Evolutionary conservation across 805 yeast species (phyloP).

Genomic region (Kockiozyma suomiensis): DNA sequence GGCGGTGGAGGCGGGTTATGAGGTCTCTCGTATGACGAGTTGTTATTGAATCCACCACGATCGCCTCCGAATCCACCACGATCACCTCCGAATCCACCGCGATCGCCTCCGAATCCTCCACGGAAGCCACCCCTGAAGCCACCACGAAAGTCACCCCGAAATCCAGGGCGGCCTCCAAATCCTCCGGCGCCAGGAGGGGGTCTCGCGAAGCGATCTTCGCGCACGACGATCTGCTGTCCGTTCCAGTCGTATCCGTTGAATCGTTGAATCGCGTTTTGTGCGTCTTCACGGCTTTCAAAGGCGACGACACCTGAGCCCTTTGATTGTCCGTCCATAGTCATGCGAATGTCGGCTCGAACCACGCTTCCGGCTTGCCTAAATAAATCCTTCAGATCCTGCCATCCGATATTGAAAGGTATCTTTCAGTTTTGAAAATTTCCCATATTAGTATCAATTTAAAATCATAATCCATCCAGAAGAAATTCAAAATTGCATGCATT

Average conservation of each 20-base stretch:
- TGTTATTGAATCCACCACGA: constrained; percentile 3
- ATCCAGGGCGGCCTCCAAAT: constrained; percentile 8
- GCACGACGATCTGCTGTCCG: constrained; percentile 78
- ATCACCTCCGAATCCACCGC: constrained; percentile 6
- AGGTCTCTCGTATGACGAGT: constrained; percentile 2
- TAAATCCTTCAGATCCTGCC: constrained; percentile 85
- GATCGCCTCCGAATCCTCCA: constrained; percentile 2
- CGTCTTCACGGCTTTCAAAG: constrained; percentile 67
- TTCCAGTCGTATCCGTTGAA: constrained; percentile 71
- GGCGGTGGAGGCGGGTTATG: constrained; percentile 25
- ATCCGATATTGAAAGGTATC: constrained; percentile 75
- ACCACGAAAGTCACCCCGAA: constrained; percentile 8
- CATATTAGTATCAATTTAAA: constrained; percentile 34
- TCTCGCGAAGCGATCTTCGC: constrained; percentile 59
- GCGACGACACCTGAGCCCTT: constrained; percentile 85
- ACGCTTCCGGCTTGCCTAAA: constrained; percentile 78
- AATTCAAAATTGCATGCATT: constrained; percentile 6
- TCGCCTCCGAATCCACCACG: constrained; percentile 10
- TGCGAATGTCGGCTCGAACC: constrained; percentile 77
- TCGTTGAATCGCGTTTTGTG: constrained; percentile 66
- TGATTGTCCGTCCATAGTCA: constrained; percentile 70
- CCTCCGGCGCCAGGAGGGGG: constrained; percentile 3
- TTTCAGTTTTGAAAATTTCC: constrained; percentile 65
- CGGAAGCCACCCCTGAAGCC: constrained; percentile 16
- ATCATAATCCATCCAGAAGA: neutral